A percentile compares a stretch with the other conserved stretches of the same genome.
Conservation (phyloP, 1,139 yeast species). For the Pichia sp. region DNA sequence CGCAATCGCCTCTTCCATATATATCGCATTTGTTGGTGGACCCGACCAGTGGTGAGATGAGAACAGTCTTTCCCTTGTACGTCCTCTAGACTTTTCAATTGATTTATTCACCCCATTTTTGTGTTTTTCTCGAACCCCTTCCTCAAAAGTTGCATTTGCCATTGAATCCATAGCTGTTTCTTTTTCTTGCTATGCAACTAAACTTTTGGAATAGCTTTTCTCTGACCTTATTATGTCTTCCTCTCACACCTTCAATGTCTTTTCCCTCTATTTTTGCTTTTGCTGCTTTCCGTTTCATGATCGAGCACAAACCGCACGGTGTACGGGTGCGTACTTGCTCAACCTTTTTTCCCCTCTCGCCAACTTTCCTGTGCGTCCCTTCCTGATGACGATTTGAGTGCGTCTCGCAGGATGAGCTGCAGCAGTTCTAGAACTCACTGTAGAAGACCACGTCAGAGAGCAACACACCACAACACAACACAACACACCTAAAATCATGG, state of each 20-base stretch:
- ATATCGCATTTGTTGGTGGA: slow-evolving; percentile 33
- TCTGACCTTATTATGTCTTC: neutral
- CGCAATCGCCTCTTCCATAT: slow-evolving; percentile 37
- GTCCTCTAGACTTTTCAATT: neutral
- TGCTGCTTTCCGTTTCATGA: neutral
- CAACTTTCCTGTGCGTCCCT: neutral
- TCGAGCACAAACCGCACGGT: neutral
- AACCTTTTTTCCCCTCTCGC: neutral
- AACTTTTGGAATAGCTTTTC: too few relatives aligned
- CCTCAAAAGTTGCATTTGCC: too few relatives aligned
- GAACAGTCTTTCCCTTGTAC: neutral
- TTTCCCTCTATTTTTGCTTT: neutral
- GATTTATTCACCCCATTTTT: neutral
- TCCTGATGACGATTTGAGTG: neutral
- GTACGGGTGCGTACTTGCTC: slow-evolving; percentile 6
- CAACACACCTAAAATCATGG: slow-evolving; percentile 21
- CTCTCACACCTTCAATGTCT: neutral
- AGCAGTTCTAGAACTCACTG: too few relatives aligned
- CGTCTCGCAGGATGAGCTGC: neutral
- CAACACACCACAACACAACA: neutral
- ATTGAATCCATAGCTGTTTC: too few relatives aligned
- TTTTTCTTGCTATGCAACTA: too few relatives aligned
- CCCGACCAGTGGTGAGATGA: slow-evolving; percentile 39
- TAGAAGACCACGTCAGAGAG: too few relatives aligned
- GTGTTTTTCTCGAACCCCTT: too few relatives aligned